Base-by-base conservation (phyloP, 1,284 basidiomycete genomes). In the Rhodotorula sp. region DNA sequence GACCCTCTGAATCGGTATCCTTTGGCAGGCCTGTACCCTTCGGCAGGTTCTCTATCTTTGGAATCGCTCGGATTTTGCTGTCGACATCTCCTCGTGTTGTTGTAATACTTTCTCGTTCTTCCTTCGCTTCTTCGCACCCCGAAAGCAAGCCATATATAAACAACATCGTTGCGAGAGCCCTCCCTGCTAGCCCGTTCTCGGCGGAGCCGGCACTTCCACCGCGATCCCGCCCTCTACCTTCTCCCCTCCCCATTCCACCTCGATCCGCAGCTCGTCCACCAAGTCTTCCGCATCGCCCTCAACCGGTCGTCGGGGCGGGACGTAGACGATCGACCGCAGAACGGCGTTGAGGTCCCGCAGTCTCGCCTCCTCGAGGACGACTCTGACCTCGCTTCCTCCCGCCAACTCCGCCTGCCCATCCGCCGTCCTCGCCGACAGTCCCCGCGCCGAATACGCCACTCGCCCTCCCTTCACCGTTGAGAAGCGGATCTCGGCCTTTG, bases 231-330 rank as follows among this genome's bases (percentile, higher is more conserved):
- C 70, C 58, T 59, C 62, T 53, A 69, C 78, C 52, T 52, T 78
- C 34, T 65, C 77, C 15, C 59, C 78, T 59, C 75, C 80, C 15
- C 70, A 65, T 30, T 26, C 65, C 20, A 67, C 80, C 31, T 63
- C 77, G 24, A 71, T 52, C 16, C 31, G 18, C 34, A 69, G 50
- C 59, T 69, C 67, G 26, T 71, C 69, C 40, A 7, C 18, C 48
- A 18, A 44, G 13, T 31, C 75, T 40, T 62, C 79, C 20, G 71
- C 77, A 20, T 47, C 78, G 34, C 63, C 72, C 59, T 53, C 65
- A 1, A 2, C 11, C 16, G 9, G 24, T 31, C n/a, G 6, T 22
- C 13, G n/a, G 24, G 62, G 58, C 10, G 68, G 65, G 6, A 63
- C 22, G 31, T 67, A 69, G 30, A 54, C 46, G 0, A 67, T 44